Percentiles rank a stretch among this genome's conserved stretches.
These are phyloP conservation scores for Beauveria pseudobassiana DNA, from an alignment of 2,329 filamentous ascomycete species.

Conservation along the genomic window DNA sequence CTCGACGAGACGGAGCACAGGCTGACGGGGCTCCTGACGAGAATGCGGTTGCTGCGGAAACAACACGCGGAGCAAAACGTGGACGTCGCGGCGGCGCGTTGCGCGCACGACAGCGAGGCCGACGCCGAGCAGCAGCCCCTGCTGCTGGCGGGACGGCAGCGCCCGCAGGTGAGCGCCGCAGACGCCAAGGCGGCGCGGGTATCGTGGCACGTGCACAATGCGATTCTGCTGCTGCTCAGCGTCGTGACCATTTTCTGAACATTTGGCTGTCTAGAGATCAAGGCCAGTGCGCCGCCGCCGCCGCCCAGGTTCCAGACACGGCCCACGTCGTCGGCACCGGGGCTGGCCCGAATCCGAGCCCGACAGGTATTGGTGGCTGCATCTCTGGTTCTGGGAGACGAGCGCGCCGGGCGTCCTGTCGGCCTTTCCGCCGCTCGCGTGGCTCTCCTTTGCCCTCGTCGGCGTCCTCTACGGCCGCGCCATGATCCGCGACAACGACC, in stretches of 20 bases:
- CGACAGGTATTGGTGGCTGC: conserved; percentile 19
- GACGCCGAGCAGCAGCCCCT: conserved; percentile 27
- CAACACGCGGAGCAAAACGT: too few relatives aligned
- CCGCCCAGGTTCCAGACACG: background rate
- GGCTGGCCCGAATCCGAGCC: background rate
- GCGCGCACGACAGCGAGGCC: conserved; percentile 6
- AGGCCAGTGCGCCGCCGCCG: conserved; percentile 25
- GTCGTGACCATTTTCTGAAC: conserved; percentile 37
- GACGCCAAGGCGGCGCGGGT: conserved; percentile 15
- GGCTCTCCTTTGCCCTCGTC: conserved; percentile 38
- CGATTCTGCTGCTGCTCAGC: conserved; percentile 24
- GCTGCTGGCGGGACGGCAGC: background rate
- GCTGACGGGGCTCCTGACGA: conserved; percentile 21
- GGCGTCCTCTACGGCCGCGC: conserved; percentile 35
- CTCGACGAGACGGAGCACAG: conserved; percentile 27
- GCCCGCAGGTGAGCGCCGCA: background rate
- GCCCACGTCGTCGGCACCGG: background rate
- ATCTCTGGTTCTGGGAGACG: conserved; percentile 35
- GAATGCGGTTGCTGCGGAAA: background rate
- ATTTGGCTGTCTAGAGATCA: conserved; percentile 35
- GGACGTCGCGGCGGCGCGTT: background rate
- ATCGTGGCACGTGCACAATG: conserved; percentile 36
- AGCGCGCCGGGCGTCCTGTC: conserved; percentile 25
- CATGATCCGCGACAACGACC: background rate
- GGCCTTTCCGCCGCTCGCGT: conserved; percentile 36